A percentile compares a stretch with the other conserved stretches of the same genome.
Evolutionary conservation across 2,329 filamentous ascomycete genomes (phyloP).

Genomic region (Sporothrix pseudoabietina): DNA sequence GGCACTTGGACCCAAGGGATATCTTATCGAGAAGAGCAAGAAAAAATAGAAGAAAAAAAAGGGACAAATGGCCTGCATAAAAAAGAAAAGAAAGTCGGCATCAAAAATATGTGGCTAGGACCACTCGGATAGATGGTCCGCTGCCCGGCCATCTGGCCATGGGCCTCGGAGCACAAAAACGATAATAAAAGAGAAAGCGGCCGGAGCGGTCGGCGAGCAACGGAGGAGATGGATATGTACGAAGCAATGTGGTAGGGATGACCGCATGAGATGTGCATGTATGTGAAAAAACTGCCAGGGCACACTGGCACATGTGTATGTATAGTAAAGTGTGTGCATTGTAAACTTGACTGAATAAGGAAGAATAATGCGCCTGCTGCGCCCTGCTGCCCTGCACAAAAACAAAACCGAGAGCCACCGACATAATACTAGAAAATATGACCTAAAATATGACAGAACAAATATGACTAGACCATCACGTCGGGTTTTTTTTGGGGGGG

Average conservation of each 20-base stretch:
- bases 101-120: neutral
- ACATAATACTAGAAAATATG: neutral
- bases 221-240: neutral
- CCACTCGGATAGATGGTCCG: neutral
- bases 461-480: neutral
- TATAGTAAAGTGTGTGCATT: neutral
- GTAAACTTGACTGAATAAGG: conserved; percentile 11
- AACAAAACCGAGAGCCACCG: neutral
- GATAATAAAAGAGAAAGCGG: neutral
- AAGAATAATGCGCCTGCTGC: conserved; percentile 19
- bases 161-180: neutral
- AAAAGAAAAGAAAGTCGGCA: neutral
- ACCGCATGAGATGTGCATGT: conserved; percentile 13
- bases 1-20: neutral
- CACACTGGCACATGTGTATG: neutral
- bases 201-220: neutral
- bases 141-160: neutral
- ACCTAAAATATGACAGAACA: neutral
- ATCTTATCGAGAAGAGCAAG: neutral
- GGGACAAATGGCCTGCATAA: neutral
- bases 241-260: neutral
- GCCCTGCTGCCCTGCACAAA: conserved; percentile 1
- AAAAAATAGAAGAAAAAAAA: neutral
- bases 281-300: neutral
- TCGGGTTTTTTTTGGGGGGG: too few relatives aligned